Evolutionary conservation across 495 filamentous ascomycete genomes (phyloP).

Genomic region (Xylaria cubensis): DNA sequence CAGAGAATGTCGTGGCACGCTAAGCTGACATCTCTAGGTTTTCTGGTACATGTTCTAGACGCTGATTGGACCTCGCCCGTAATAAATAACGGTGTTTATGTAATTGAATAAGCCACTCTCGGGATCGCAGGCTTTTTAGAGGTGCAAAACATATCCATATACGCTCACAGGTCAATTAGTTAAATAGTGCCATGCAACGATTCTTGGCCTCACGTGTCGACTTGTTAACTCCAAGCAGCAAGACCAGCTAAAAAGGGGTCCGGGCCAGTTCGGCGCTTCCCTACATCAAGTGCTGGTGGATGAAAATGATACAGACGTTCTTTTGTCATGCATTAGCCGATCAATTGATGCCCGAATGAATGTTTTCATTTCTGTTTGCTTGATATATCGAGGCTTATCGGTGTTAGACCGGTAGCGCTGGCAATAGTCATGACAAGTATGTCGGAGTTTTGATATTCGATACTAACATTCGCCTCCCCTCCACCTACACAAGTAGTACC

Average conservation of each 20-base stretch:
- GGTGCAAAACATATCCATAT: background rate
- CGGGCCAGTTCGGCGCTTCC: background rate
- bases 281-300: background rate
- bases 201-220: background rate
- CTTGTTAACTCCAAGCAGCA: background rate
- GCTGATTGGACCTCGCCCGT: slow-evolving; percentile 18
- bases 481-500: background rate
- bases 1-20: slow-evolving; percentile 20
- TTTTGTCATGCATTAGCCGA: background rate
- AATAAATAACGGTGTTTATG: background rate
- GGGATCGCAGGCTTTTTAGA: background rate
- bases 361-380: background rate
- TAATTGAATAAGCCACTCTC: background rate
- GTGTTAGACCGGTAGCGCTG: background rate
- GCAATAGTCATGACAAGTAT: background rate
- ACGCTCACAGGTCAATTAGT: background rate
- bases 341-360: background rate
- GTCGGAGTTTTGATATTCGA: background rate
- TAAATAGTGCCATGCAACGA: background rate
- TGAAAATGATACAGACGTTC: background rate
- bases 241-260: background rate
- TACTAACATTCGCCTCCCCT: background rate
- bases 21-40: slow-evolving; percentile 11
- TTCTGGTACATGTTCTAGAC: background rate
- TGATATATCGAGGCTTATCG: background rate